A percentile compares a stretch with the other conserved stretches of the same genome.
Evolutionary conservation across 495 filamentous ascomycete species (phyloP).

Genomic region (Aspergillus wentii): DNA sequence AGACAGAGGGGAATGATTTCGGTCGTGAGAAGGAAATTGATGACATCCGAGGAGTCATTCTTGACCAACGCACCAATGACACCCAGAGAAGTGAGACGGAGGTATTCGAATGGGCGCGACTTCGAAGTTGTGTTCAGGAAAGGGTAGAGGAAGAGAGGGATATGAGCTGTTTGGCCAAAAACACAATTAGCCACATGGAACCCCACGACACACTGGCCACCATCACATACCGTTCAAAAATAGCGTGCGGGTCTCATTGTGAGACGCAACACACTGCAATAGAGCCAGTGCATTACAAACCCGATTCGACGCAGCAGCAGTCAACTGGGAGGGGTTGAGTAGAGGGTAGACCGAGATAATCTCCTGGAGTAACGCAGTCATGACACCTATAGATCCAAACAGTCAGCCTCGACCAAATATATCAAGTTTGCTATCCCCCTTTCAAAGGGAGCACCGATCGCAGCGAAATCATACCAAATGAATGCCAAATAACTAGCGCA

Average conservation of each 20-base stretch:
- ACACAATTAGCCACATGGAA: constrained; percentile 5
- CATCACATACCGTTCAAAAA: constrained; percentile 76
- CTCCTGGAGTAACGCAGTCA: constrained; percentile 95
- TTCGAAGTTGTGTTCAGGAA: constrained; percentile 99
- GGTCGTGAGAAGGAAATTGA: constrained; percentile 97
- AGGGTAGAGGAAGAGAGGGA: constrained; percentile 95
- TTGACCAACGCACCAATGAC: constrained; percentile 98
- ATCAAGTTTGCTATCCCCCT: neutral
- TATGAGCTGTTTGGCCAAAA: constrained; percentile 64
- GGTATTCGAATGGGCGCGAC: constrained; percentile 95
- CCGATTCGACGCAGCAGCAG: constrained; percentile 91
- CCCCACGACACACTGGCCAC: neutral
- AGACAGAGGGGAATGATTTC: constrained; percentile 98
- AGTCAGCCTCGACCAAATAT: too few species aligned
- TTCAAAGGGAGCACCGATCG: neutral
- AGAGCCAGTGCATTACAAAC: constrained; percentile 97
- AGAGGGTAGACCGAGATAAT: constrained; percentile 98
- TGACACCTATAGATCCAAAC: constrained; percentile 64
- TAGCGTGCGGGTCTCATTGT: constrained; percentile 89
- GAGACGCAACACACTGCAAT: constrained; percentile 94
- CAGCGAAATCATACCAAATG: constrained; percentile 68
- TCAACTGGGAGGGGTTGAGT: constrained; percentile 93
- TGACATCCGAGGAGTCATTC: constrained; percentile 97
- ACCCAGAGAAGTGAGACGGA: constrained; percentile 94
- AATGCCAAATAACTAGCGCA: constrained; percentile 96